phyloP scores from a whole-genome alignment of 1,284 basidiomycete species.

The Laetiporus sulphureus region DNA sequence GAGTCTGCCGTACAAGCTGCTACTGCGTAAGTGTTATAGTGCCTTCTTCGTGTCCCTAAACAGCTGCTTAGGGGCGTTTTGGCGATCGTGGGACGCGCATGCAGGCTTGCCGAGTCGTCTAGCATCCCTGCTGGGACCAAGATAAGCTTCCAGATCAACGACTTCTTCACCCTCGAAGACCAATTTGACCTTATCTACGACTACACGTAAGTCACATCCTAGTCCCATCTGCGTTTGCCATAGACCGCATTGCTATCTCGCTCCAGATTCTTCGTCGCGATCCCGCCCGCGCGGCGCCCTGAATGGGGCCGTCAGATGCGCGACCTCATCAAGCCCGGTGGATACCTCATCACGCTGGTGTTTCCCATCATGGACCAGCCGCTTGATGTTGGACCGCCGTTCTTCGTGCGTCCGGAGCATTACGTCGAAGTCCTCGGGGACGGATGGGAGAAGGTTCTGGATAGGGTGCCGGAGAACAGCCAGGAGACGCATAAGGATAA shows the following conservation, averaged over 20 bases:
- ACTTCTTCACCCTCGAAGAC: conserved; percentile 43
- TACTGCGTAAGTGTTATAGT: conserved; percentile 30
- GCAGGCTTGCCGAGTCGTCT: conserved; percentile 2
- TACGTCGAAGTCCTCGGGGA: not conserved
- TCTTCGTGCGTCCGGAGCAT: not conserved
- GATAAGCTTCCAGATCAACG: conserved; percentile 33
- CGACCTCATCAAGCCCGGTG: conserved; percentile 48
- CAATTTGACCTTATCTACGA: conserved; percentile 57
- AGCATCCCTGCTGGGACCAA: conserved; percentile 13
- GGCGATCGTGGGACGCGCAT: not conserved
- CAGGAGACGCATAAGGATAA: not conserved
- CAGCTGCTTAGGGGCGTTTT: not conserved
- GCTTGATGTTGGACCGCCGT: not conserved
- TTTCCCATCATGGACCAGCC: not conserved
- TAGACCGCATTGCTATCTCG: not conserved
- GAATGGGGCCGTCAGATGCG: conserved; percentile 57
- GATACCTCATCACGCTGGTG: conserved; percentile 35
- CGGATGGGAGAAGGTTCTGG: not conserved
- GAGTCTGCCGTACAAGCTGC: conserved; percentile 47
- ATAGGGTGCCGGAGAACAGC: not conserved
- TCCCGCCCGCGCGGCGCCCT: conserved; percentile 45
- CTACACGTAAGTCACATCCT: conserved; percentile 48
- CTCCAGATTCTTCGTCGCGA: conserved; percentile 64
- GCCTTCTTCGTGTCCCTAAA: not conserved
- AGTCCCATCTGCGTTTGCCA: not conserved